These are phyloP conservation scores for Hericium coralloides DNA, from an alignment of 768 basidiomycete genomes.

Conservation along the genomic window DNA sequence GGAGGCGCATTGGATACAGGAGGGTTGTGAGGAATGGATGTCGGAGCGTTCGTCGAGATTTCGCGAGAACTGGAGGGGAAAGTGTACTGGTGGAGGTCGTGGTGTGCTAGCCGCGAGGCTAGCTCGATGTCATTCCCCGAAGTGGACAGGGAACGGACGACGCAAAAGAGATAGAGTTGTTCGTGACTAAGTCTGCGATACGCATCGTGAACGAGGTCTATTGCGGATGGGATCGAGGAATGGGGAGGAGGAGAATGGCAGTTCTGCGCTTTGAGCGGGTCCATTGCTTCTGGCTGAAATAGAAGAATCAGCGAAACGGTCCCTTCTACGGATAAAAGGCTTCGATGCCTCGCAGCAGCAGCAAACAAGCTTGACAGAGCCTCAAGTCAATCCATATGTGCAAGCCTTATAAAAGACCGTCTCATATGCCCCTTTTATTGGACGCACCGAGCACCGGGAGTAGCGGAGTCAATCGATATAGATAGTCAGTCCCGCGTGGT, in stretches of 20 bases:
- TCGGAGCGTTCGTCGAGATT: not conserved
- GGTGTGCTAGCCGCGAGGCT: slow-evolving; percentile 60
- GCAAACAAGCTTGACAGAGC: not conserved
- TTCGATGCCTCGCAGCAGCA: not conserved
- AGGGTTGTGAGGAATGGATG: not conserved
- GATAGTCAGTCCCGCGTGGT: too few relatives aligned
- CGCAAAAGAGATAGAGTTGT: slow-evolving; percentile 69
- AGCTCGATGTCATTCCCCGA: slow-evolving; percentile 56
- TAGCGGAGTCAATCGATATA: too few relatives aligned
- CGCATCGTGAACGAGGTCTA: slow-evolving; percentile 50
- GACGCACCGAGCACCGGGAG: too few relatives aligned
- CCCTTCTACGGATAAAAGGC: not conserved
- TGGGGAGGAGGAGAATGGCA: not conserved
- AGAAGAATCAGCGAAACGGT: not conserved
- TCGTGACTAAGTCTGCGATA: slow-evolving; percentile 59
- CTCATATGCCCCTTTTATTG: too few relatives aligned
- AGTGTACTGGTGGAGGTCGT: slow-evolving; percentile 68
- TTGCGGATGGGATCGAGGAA: slow-evolving; percentile 7
- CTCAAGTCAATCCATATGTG: not conserved
- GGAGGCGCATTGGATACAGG: not conserved
- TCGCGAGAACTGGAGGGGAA: slow-evolving; percentile 29
- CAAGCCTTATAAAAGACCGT: not conserved
- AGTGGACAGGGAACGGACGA: slow-evolving; percentile 60
- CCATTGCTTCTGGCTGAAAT: not conserved
- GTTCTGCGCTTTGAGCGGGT: not conserved